Percentiles rank a stretch among this genome's conserved stretches.
Evolutionary conservation across 2,329 filamentous ascomycete species (phyloP).

Genomic region (Alternaria incomplexa): DNA sequence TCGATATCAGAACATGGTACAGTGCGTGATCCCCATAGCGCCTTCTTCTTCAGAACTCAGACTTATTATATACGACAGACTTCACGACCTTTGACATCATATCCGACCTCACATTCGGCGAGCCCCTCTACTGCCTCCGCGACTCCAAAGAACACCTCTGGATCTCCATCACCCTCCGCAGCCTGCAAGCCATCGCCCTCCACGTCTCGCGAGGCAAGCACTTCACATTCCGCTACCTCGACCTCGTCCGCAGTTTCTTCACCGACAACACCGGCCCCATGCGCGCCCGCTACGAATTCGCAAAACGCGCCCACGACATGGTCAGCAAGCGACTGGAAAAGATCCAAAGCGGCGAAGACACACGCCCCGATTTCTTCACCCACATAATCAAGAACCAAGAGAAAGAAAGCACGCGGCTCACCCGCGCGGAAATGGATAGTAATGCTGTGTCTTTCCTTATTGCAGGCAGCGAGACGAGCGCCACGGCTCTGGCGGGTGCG

Average conservation of each 20-base stretch:
- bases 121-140: slow-evolving; percentile 39
- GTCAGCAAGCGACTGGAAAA: slow-evolving; percentile 25
- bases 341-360: slow-evolving; percentile 10
- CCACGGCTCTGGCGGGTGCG: slow-evolving; percentile 51
- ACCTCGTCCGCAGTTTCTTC: slow-evolving; percentile 19
- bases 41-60: slow-evolving; percentile 9
- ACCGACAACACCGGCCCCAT: slow-evolving; percentile 4
- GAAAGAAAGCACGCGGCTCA: slow-evolving; percentile 18
- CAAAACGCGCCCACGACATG: slow-evolving; percentile 13
- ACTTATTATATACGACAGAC: not conserved
- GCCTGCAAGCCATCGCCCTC: slow-evolving; percentile 14
- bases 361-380: slow-evolving; percentile 35
- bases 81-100: slow-evolving; percentile 32
- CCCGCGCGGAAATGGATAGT: slow-evolving; percentile 42
- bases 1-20: slow-evolving; percentile 41
- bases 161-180: slow-evolving; percentile 28
- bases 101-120: slow-evolving; percentile 40
- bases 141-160: slow-evolving; percentile 38
- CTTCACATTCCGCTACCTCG: slow-evolving; percentile 23
- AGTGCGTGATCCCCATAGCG: slow-evolving; percentile 7
- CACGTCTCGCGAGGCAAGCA: slow-evolving; percentile 23
- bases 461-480: slow-evolving; percentile 57
- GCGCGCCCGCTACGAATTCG: slow-evolving; percentile 24
- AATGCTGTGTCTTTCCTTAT: slow-evolving; percentile 45
- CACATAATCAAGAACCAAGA: slow-evolving; percentile 32